Evolutionary conservation across 495 filamentous ascomycete genomes (phyloP), one percentile per base, ranked within the genome.

Genomic region (Neurospora sp.): DNA sequence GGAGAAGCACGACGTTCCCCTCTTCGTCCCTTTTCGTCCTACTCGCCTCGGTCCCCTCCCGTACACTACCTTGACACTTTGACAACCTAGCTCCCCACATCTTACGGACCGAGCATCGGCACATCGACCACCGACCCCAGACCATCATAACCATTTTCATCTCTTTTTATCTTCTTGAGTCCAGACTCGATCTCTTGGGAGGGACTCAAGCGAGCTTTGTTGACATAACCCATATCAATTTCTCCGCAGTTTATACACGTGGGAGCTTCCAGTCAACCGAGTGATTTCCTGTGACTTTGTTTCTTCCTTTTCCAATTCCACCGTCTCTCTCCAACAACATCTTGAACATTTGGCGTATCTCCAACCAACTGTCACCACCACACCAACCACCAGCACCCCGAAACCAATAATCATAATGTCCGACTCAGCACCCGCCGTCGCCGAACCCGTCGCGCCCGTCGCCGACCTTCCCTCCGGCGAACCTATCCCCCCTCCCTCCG

Each of bases 401-500:
- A 27, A 39, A 38, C 14, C n/a, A 54, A 31, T 71, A 35, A 37
- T 20, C 69, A 66, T 62, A 74, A 77, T 74, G 75, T 72, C 77
- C 70, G 72, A 73, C 62, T 23, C 74, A 39, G 62, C 37, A 70
- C 42, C 18, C 42, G 3, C n/a, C n/a, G 18, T 20, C 42, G 7
- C 76, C 4, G 39, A 37, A 41, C 76, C 72, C 73, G 76, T 76
- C 73, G 71, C 74, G 71, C 72, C 70, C 69, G 78, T 79, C 74
- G 76, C 79, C 71, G 82, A 83, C 77, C 81, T 84, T 60, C 82
- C 82, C 71, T 82, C 82, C 0, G 82, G 82, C 73, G 79, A 79
- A 5, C 82, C 82, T 6, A 77, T 78, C 71, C 78, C 80, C 70
- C 71, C 76, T 46, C 71, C 78, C 75, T 79, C 76, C 74, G 71